Percentiles rank a stretch among this genome's conserved stretches.
phyloP scores from a whole-genome alignment of 805 yeast genomes.

The Barnettozyma californica region DNA sequence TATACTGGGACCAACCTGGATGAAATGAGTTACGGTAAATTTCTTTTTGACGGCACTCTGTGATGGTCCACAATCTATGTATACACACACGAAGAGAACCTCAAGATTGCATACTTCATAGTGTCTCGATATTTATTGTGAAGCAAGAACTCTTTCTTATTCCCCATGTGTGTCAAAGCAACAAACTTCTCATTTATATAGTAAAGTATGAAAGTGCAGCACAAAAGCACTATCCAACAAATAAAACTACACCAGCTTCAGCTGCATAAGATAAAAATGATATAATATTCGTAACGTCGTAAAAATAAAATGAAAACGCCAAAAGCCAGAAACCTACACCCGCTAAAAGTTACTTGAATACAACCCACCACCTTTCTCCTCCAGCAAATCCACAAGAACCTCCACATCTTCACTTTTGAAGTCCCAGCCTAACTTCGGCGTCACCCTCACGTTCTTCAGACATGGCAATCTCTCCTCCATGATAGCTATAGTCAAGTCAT shows the following conservation, averaged over 20 bases:
- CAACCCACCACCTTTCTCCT: slow-evolving; percentile 74
- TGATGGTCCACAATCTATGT: too few species aligned
- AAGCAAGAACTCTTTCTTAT: too few species aligned
- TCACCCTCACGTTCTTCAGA: slow-evolving; percentile 57
- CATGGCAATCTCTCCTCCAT: slow-evolving; percentile 71
- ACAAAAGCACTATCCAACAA: neutral
- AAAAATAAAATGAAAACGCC: neutral
- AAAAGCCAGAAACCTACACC: neutral
- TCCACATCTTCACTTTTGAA: slow-evolving; percentile 52
- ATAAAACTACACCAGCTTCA: neutral
- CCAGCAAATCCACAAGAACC: slow-evolving; percentile 63
- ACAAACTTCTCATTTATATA: too few species aligned
- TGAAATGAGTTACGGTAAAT: too few species aligned
- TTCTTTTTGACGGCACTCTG: too few species aligned
- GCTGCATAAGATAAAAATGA: neutral
- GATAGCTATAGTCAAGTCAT: slow-evolving; percentile 81
- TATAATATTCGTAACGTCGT: slow-evolving; percentile 11
- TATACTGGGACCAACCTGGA: too few species aligned
- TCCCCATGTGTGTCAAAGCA: too few species aligned
- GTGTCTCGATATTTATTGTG: too few species aligned
- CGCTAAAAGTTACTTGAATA: slow-evolving; percentile 39
- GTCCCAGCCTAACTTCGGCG: slow-evolving; percentile 85
- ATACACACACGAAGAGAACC: too few species aligned
- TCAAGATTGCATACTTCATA: too few species aligned
- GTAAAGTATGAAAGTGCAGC: too few species aligned